Evolutionary conservation across 495 filamentous ascomycete species (phyloP), one percentile per base, ranked within the genome.

Genomic region (Penicillium canescens): DNA sequence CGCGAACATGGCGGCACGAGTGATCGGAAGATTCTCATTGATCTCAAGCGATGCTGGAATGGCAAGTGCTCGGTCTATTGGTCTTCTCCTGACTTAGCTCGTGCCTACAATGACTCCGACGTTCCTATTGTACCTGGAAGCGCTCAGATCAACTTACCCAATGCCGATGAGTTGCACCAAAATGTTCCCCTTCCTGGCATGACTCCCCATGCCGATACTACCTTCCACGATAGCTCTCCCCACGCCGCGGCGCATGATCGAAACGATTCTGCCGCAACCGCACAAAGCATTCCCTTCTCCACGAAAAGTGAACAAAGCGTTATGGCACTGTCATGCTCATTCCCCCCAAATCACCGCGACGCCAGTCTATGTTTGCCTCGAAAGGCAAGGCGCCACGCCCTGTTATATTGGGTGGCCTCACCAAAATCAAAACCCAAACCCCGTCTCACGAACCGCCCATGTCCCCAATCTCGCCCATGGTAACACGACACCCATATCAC

Each of bases 1-100:
- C 74, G 82, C 38, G 56, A 70, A n/a, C 67, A 65, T 47, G 75
- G 80, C 42, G 84, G 82, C 16, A 81, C 80, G 42, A 92, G 90
- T 36, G 91, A 95, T 62, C 67, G 94, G 48, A 96, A 96, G 70
- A 96, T 97, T 49, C 78, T 99, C 48, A 83, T 88, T 31, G 93
- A 99, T 67, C 75, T 98, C 42, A 98, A 98, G 71, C 92, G 94
- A 68, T 98, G 95, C 66, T 99, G 95, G 95, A 83, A 95, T 71
- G 84, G 91, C 46, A 89, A 91, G 13, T 97, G 92, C 61, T 84
- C 87, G 2, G 72, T 89, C 24, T 96, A 91, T 63, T 98, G 93
- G 93, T 89, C 96, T 59, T 80, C 78, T 2, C 73, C 82, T 1
- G 81, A 85, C 78, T 85, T 68, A 71, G 78, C 82, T 18, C 56